Conservation (phyloP, 169 alveolate species). For the Cryptosporidium parvum region DNA sequence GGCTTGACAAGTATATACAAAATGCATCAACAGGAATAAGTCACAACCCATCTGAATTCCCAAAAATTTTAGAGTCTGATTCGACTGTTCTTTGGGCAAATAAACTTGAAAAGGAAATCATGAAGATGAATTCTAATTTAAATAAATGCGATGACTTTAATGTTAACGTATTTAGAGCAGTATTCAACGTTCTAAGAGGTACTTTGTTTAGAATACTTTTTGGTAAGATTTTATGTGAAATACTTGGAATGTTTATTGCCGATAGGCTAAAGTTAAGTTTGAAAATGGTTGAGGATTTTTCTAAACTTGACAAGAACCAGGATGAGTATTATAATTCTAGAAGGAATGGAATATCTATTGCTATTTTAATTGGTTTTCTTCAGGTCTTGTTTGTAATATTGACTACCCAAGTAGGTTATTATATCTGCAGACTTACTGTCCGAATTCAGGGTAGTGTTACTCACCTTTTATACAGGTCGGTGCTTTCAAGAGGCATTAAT, state of each 20-base stretch:
- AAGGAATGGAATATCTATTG: slow-evolving; percentile 30
- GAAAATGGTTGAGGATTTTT: slow-evolving; percentile 22
- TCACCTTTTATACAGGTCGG: slow-evolving; percentile 59
- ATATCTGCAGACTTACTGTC: slow-evolving; percentile 52
- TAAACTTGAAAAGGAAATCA: slow-evolving; percentile 48
- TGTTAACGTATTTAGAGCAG: slow-evolving; percentile 47
- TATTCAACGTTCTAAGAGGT: slow-evolving; percentile 50
- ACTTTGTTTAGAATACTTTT: slow-evolving; percentile 19
- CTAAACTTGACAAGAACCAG: neutral
- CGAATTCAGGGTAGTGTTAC: slow-evolving; percentile 70
- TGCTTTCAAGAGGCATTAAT: slow-evolving; percentile 52
- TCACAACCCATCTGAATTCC: slow-evolving; percentile 50
- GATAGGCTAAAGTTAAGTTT: slow-evolving; percentile 2
- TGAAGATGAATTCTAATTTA: slow-evolving; percentile 22
- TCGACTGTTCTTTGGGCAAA: slow-evolving; percentile 63
- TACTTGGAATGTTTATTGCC: slow-evolving; percentile 50
- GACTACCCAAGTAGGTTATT: slow-evolving; percentile 60
- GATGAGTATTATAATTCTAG: slow-evolving; percentile 5
- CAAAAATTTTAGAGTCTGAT: slow-evolving; percentile 52
- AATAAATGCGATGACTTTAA: slow-evolving; percentile 15
- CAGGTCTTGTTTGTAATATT: slow-evolving; percentile 16
- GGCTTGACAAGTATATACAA: slow-evolving; percentile 47
- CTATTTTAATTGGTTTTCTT: slow-evolving; percentile 14
- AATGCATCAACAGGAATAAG: slow-evolving; percentile 12
- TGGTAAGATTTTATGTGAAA: slow-evolving; percentile 57